phyloP scores from a whole-genome alignment of 176 grass and related monocot species.

The Aegilops umbellulata region DNA sequence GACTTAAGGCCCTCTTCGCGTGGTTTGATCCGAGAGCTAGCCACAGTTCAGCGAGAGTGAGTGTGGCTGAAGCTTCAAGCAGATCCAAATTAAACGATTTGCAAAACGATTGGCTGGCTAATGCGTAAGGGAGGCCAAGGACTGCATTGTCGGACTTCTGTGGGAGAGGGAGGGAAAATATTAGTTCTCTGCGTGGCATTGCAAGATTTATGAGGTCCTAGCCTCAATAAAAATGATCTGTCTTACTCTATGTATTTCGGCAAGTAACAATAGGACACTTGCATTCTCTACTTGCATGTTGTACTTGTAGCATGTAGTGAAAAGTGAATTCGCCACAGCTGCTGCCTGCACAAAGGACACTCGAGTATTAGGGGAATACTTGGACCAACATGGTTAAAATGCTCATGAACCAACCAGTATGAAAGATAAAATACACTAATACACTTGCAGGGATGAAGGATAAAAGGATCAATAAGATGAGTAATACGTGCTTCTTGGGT shows the following conservation, averaged over 20 bases:
- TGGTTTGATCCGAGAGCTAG: conserved; percentile 74
- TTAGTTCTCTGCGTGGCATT: conserved; percentile 5
- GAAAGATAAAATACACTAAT: too few relatives aligned
- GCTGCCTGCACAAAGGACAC: conserved; percentile 58
- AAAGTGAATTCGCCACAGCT: conserved; percentile 80
- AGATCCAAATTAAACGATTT: conserved; percentile 93
- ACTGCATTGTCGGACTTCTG: conserved; percentile 82
- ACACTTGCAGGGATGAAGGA: too few relatives aligned
- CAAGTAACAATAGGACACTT: conserved; percentile 89
- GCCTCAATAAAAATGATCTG: background rate
- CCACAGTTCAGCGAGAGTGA: conserved; percentile 88
- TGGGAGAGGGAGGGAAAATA: background rate
- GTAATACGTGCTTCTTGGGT: too few relatives aligned
- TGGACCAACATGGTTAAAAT: background rate
- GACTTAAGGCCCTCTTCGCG: conserved; percentile 61
- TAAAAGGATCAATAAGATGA: too few relatives aligned
- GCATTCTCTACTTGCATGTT: conserved; percentile 98
- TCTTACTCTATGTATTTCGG: conserved; percentile 91
- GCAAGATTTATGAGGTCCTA: background rate
- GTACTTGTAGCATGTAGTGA: conserved; percentile 89
- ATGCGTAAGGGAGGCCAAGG: conserved; percentile 74
- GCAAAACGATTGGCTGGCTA: conserved; percentile 90
- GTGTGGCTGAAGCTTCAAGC: conserved; percentile 79
- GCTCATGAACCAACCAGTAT: too few relatives aligned
- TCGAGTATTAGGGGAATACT: background rate